Percentiles rank a stretch among this genome's conserved stretches.
Conservation (phyloP, 1,284 basidiomycete species). For the Ceratobasidium sp. region DNA sequence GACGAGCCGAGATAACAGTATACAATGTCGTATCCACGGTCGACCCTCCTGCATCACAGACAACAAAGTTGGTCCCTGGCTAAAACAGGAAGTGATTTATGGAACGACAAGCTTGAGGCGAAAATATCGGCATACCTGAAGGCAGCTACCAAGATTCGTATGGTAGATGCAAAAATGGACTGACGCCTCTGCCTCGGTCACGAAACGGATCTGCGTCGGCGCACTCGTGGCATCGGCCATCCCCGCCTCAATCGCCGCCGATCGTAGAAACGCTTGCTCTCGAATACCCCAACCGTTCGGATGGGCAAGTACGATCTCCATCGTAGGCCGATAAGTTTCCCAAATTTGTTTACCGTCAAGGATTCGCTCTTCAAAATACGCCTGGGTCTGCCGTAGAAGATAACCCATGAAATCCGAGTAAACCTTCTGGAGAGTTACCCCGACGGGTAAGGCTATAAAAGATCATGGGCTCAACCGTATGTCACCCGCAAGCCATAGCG, state of each 20-base stretch:
- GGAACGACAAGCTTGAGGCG: background rate
- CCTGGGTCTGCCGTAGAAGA: slow-evolving; percentile 25
- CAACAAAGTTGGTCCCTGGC: slow-evolving; percentile 33
- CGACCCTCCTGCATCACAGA: slow-evolving; percentile 45
- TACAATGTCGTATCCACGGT: slow-evolving; percentile 45
- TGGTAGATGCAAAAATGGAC: slow-evolving; percentile 43
- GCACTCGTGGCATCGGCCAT: background rate
- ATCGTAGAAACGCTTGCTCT: slow-evolving; percentile 36
- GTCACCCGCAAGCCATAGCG: background rate
- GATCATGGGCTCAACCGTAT: background rate
- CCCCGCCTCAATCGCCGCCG: slow-evolving; percentile 38
- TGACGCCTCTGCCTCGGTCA: slow-evolving; percentile 46
- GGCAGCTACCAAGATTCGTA: slow-evolving; percentile 17
- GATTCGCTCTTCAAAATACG: slow-evolving; percentile 18
- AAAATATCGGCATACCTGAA: slow-evolving; percentile 14
- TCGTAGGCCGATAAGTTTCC: background rate
- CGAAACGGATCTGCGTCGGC: slow-evolving; percentile 32
- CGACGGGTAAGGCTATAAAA: background rate
- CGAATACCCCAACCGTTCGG: slow-evolving; percentile 41
- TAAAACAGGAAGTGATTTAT: background rate
- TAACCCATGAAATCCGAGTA: slow-evolving; percentile 35
- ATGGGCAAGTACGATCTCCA: slow-evolving; percentile 30
- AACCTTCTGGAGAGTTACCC: slow-evolving; percentile 4
- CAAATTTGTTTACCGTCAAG: slow-evolving; percentile 14
- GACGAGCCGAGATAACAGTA: background rate